phyloP scores from a whole-genome alignment of 306 rosid genomes.

The Begonia peltatifolia region DNA sequence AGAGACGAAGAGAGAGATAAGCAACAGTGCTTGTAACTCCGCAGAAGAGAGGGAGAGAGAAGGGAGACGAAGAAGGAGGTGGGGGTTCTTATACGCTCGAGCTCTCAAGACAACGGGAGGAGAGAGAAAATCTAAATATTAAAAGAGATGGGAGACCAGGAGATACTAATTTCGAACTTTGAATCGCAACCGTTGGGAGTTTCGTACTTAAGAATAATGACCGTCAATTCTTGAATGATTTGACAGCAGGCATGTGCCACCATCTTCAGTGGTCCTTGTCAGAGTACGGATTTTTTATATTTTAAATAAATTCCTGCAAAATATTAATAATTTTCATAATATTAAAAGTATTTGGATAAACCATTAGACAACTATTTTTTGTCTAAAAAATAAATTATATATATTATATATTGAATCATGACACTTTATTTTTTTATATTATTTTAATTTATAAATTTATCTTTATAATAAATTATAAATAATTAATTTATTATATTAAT shows the following conservation, averaged over 20 bases:
- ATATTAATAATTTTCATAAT: no score
- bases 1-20: conserved; percentile 10
- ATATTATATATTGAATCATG: no score
- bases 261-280: conserved; percentile 85
- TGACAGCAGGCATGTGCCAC: conserved; percentile 94
- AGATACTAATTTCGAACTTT: conserved; percentile 18
- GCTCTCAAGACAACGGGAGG: neutral
- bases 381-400: no score
- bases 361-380: no score
- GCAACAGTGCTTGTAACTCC: conserved; percentile 13
- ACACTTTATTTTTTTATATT: no score
- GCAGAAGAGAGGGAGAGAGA: conserved; percentile 13
- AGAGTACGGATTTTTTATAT: conserved; percentile 43
- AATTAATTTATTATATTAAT: no score
- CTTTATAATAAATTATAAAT: no score
- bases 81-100: neutral
- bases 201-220: conserved; percentile 32
- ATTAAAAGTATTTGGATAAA: no score
- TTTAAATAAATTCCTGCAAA: no score
- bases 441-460: no score
- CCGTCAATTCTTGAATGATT: conserved; percentile 31
- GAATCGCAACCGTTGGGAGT: conserved; percentile 20
- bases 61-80: neutral
- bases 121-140: conserved; percentile 2
- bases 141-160: conserved; percentile 29